Evolutionary conservation across 768 basidiomycete species (phyloP), one percentile per base, ranked within the genome.

Genomic region (Lentinula edodes): DNA sequence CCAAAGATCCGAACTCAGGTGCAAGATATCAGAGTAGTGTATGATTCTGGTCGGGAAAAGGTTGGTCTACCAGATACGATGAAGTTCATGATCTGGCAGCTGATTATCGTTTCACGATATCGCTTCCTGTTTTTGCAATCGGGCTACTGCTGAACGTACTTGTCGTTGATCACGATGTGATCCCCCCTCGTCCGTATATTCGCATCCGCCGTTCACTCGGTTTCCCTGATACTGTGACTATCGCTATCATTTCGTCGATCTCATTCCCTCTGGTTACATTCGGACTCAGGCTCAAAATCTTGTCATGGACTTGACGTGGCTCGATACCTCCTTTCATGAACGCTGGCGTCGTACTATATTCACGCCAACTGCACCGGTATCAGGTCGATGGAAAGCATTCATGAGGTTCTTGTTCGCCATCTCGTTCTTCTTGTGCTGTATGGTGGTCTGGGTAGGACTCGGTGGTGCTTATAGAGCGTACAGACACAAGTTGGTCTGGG

Each of bases 271-370:
- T 35, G 5, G 15, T 48, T 35, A 3, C 46, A 48, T 12, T 18
- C 43, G 15, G 0, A 36, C 60, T 16, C 64, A 91, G 90, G 90
- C 90, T 8, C 78, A 82, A 66, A 72, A 77, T 6, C 83, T 92
- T 16, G 83, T 86, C n/a, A 70, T 71, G 2, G 86, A 86, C 58
- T 75, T 92, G 48, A 78, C 78, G 58, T 92, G 90, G 90, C 78
- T 91, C 23, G 90, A 91, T 69, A 91, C 87, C 0, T 86, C 88
- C 52, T 86, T 89, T 70, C 87, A 88, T 61, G 85, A 87, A 69
- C 87, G 90, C 12, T 88, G 87, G 83, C 82, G 88, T 46, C 72
- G 80, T 23, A 87, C 85, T 73, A 85, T 91, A 66, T 91, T 91
- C 76, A 87, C 89, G 0, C 78, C 85, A 2, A 78, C 79, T 2